phyloP scores from a whole-genome alignment of 352 stramenopile genomes.

The Phytopythium helicoides region DNA sequence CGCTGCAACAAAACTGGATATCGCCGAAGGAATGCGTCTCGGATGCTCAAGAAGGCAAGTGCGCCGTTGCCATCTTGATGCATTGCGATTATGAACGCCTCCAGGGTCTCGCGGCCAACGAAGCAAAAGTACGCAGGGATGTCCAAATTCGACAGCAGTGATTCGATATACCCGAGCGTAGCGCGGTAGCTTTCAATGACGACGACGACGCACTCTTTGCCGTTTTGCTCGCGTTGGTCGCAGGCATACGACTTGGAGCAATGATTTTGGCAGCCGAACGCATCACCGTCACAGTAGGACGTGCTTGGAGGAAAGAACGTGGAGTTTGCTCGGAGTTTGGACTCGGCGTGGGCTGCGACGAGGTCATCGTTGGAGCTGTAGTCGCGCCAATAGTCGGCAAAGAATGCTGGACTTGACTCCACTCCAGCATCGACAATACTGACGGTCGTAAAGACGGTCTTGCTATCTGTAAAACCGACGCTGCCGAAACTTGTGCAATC shows the following conservation, averaged over 20 bases:
- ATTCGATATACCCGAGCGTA: constrained; percentile 41
- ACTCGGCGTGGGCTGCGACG: constrained; percentile 24
- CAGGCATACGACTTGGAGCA: constrained; percentile 48
- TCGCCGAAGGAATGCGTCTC: constrained; percentile 33
- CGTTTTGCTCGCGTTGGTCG: constrained; percentile 21
- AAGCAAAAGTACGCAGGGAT: constrained; percentile 70
- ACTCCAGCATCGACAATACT: constrained; percentile 26
- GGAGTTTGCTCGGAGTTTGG: constrained; percentile 20
- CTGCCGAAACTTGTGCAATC: constrained; percentile 28
- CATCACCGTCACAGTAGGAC: constrained; percentile 21
- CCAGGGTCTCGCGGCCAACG: constrained; percentile 31
- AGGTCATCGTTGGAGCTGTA: constrained; percentile 39
- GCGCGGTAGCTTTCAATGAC: constrained; percentile 33
- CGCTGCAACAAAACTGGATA: constrained; percentile 35
- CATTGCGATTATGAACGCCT: constrained; percentile 30
- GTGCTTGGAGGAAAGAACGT: constrained; percentile 25
- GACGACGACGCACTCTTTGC: constrained; percentile 38
- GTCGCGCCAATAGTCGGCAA: constrained; percentile 46
- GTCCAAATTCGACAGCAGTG: constrained; percentile 35
- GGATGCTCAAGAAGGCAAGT: constrained; percentile 50
- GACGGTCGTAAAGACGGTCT: constrained; percentile 40
- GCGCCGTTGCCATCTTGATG: constrained; percentile 19
- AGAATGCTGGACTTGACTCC: constrained; percentile 13
- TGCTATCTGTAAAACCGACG: constrained; percentile 32
- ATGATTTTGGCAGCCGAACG: constrained; percentile 37